Conservation (phyloP, 2,329 filamentous ascomycete species). For the Sarocladiaceae sp. region DNA sequence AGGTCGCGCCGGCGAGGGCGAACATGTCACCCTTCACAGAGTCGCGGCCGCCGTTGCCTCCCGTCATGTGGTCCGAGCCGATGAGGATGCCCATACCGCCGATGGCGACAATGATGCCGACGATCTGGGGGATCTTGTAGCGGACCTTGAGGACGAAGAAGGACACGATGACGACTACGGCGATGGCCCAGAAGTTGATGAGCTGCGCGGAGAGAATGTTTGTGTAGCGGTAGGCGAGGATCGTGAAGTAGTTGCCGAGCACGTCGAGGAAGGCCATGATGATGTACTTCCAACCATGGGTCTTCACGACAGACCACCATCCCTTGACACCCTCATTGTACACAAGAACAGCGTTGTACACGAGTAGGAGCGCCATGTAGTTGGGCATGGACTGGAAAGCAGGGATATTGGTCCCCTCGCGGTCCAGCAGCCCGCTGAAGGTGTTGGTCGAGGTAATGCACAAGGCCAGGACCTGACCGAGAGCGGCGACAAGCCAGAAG, state of each 20-base stretch:
- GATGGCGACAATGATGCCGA: constrained; percentile 85
- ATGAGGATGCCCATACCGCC: constrained; percentile 87
- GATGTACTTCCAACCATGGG: constrained; percentile 88
- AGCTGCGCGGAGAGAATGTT: constrained; percentile 90
- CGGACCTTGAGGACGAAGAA: constrained; percentile 80
- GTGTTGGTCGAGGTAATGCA: constrained; percentile 94
- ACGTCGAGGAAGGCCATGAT: constrained; percentile 92
- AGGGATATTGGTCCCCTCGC: constrained; percentile 70
- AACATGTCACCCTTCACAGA: constrained; percentile 91
- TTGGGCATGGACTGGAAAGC: constrained; percentile 96
- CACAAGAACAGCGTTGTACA: constrained; percentile 78
- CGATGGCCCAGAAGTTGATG: constrained; percentile 98
- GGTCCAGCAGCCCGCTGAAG: constrained; percentile 70
- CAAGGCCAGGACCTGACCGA: constrained; percentile 82
- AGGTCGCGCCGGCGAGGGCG: constrained; percentile 79
- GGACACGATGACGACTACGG: constrained; percentile 82
- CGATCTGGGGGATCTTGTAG: constrained; percentile 81
- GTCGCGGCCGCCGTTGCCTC: constrained; percentile 67
- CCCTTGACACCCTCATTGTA: constrained; percentile 73
- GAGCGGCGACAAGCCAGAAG: constrained; percentile 77
- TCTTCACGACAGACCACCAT: constrained; percentile 56
- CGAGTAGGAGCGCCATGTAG: constrained; percentile 76
- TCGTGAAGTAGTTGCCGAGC: constrained; percentile 96
- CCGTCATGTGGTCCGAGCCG: constrained; percentile 80
- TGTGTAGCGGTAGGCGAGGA: constrained; percentile 88